These are phyloP conservation scores for Pachysandra terminalis DNA, from an alignment of 164 flowering plant genomes.

Conservation along the genomic window DNA sequence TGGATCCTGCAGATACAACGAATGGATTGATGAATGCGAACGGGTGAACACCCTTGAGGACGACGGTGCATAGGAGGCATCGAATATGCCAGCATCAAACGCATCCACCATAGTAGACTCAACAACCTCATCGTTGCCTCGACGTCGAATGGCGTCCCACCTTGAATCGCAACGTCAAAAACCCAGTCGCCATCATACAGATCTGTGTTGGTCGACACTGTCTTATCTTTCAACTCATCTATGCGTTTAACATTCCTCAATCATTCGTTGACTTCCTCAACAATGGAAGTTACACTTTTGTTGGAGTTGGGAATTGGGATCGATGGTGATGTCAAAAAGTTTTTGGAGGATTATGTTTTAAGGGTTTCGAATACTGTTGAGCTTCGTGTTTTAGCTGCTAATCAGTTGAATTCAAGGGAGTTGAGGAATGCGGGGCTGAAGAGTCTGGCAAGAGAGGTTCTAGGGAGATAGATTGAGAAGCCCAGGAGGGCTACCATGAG, in stretches of 20 bases:
- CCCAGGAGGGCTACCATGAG: conserved; percentile 38
- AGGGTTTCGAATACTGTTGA: conserved; percentile 25
- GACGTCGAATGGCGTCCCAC: conserved; percentile 63
- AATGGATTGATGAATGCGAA: conserved; percentile 74
- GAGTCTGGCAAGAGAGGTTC: conserved; percentile 29
- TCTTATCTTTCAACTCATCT: conserved; percentile 44
- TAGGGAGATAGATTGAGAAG: conserved; percentile 38
- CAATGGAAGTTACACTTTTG: conserved; percentile 26
- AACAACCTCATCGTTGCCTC: conserved; percentile 29
- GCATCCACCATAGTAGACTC: conserved; percentile 4
- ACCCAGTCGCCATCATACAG: conserved; percentile 45
- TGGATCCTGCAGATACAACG: conserved; percentile 50
- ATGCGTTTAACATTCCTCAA: conserved; percentile 22
- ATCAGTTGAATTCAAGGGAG: background rate
- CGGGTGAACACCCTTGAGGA: conserved; percentile 57
- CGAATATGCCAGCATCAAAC: background rate
- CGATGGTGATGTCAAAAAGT: conserved; percentile 26
- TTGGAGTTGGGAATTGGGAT: conserved; percentile 56
- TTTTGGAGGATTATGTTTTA: conserved; percentile 30
- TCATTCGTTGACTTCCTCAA: conserved; percentile 27
- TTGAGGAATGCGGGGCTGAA: conserved; percentile 37
- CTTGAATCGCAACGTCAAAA: conserved; percentile 7
- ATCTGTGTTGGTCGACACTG: conserved; percentile 46
- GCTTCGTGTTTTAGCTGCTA: conserved; percentile 31
- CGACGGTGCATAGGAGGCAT: conserved; percentile 29